A percentile compares a stretch with the other conserved stretches of the same genome.
phyloP scores from a whole-genome alignment of 148 eudicot species.

The Tetragonia tetragonoides region DNA sequence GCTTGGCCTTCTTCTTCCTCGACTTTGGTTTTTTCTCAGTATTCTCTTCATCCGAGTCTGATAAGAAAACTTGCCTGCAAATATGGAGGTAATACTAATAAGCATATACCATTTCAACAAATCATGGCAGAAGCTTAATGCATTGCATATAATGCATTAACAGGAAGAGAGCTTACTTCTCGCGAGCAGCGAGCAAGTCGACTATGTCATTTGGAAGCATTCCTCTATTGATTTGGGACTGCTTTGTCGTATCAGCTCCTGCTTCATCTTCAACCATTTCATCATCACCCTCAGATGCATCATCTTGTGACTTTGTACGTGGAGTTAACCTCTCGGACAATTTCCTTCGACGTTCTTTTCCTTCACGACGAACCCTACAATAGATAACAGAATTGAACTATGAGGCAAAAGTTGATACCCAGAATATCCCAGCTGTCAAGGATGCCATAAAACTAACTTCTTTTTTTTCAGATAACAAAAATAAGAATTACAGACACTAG shows the following conservation, averaged over 20 bases:
- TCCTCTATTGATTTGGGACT: slow-evolving; percentile 43
- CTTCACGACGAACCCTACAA: slow-evolving; percentile 64
- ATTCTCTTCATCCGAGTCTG: slow-evolving; percentile 87
- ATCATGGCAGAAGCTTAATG: neutral
- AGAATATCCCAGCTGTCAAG: neutral
- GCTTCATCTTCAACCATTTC: slow-evolving; percentile 42
- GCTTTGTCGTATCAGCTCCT: slow-evolving; percentile 37
- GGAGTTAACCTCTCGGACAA: slow-evolving; percentile 68
- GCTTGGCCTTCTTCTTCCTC: slow-evolving; percentile 58
- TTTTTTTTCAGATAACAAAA: no score
- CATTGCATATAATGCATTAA: neutral
- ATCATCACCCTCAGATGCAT: slow-evolving; percentile 20
- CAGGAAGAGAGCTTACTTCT: slow-evolving; percentile 50
- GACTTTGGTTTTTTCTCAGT: slow-evolving; percentile 35
- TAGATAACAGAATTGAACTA: neutral
- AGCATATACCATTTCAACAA: neutral
- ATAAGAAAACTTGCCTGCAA: slow-evolving; percentile 77
- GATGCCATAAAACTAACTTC: no score
- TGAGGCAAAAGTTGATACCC: neutral
- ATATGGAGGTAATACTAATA: neutral
- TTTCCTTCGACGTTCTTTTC: slow-evolving; percentile 71
- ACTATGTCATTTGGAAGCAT: slow-evolving; percentile 88
- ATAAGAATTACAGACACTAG: neutral
- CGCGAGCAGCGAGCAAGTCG: slow-evolving; percentile 64
- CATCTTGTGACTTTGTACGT: slow-evolving; percentile 24